Evolutionary conservation across 768 basidiomycete species (phyloP), one percentile per base, ranked within the genome.

Genomic region (Termitomyces sp.): DNA sequence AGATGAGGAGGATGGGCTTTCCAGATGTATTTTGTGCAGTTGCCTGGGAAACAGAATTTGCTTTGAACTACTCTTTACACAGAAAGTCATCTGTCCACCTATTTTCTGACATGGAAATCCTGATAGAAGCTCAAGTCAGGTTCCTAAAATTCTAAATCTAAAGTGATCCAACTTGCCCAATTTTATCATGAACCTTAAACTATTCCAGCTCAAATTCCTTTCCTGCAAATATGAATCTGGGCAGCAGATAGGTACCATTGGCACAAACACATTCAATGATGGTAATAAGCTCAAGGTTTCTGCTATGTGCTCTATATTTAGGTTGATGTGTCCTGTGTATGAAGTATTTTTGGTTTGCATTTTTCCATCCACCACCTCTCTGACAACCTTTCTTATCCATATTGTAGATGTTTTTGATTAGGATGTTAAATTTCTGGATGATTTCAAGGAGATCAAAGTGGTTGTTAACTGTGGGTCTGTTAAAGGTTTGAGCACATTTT

Each of bases 1-100:
- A 71, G 32, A 80, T 74, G 38, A 83, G 74, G 0, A 81, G 60
- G 32, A 79, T 75, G 7, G 65, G 67, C 29, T 72, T 31, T 43
- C 31, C 55, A 17, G 42, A 56, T 40, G 10, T 38, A 46, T 56
- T 70, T 4, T 59, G 10, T 20, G 43, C 17, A n/a, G 43, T 43
- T 43, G 43, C 17, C 6, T 43, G 17, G 7, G 43, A 17, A 43
- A 43, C 17, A n/a, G n/a, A 43, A 43, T 43, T 17, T n/a, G 17
- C 43, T 17, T n/a, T n/a, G 43, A 43, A 43, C 43, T 17, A 43
- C 43, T 43, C 43, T 8, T 43, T 43, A 4, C 17, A 43, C 17
- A 43, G 43, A n/a, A 43, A 43, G 43, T 43, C 43, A 43, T 43
- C 7, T n/a, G 43, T 43, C 43, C 43, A 43, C 0, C 43, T 7